Evolutionary conservation across 495 filamentous ascomycete genomes (phyloP).

Genomic region (Hyaloscypha hepaticicola): DNA sequence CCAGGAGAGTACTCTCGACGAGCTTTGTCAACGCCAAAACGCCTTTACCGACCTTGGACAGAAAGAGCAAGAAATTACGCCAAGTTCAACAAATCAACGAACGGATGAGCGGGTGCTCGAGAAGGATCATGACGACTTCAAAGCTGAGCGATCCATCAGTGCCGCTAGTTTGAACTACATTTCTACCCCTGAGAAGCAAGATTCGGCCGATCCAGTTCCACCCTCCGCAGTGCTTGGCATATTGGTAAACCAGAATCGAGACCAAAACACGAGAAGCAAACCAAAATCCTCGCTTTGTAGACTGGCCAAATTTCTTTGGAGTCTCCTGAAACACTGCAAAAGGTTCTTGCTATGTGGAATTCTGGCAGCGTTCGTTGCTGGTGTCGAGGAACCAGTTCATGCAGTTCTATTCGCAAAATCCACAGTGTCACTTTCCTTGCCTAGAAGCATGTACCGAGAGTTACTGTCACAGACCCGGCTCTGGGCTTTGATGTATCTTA

Average conservation of each 20-base stretch:
- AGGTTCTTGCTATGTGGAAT: constrained; percentile 36
- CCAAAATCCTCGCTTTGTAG: neutral
- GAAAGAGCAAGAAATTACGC: constrained; percentile 32
- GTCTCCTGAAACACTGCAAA: constrained; percentile 22
- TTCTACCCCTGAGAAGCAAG: too few species aligned
- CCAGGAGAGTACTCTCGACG: constrained; percentile 52
- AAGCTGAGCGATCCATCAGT: too few species aligned
- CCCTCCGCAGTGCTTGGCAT: too few species aligned
- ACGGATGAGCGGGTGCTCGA: too few species aligned
- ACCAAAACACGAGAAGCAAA: too few species aligned
- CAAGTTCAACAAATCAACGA: too few species aligned
- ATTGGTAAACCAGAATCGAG: too few species aligned
- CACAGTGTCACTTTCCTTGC: constrained; percentile 35
- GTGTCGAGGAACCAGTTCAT: constrained; percentile 46
- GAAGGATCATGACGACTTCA: too few species aligned
- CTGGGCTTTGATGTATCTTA: constrained; percentile 51
- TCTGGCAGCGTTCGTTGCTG: constrained; percentile 29
- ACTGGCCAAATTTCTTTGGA: neutral
- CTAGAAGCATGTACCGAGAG: constrained; percentile 44
- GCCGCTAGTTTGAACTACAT: too few species aligned
- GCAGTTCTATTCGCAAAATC: constrained; percentile 42
- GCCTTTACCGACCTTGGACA: constrained; percentile 16
- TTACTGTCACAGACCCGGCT: constrained; percentile 61
- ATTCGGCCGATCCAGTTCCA: too few species aligned
- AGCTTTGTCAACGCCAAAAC: constrained; percentile 40